phyloP scores from a whole-genome alignment of 768 basidiomycete species.

The Kockovaella imperatae region DNA sequence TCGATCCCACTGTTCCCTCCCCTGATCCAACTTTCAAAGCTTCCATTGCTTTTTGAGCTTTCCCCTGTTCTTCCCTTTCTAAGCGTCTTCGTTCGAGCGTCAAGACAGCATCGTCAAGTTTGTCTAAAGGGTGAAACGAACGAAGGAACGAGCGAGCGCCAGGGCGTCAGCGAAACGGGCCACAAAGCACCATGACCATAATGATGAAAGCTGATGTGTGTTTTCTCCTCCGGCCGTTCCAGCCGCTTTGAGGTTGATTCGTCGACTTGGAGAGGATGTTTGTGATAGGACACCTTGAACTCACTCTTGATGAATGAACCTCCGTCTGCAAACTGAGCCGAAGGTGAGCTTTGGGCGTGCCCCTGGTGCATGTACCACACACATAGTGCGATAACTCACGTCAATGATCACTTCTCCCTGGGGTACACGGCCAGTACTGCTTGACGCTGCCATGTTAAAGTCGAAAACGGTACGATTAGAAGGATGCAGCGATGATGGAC shows the following conservation, averaged over 20 bases:
- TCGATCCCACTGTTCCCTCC: background rate
- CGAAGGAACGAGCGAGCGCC: no score
- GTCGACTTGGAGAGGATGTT: background rate
- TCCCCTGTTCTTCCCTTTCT: constrained; percentile 28
- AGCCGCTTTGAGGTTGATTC: background rate
- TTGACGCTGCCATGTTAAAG: no score
- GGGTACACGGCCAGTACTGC: constrained; percentile 32
- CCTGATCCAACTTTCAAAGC: constrained; percentile 22
- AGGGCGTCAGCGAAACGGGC: no score
- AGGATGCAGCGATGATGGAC: no score
- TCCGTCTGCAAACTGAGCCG: constrained; percentile 35
- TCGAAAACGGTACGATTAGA: no score
- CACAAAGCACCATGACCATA: no score
- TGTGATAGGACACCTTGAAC: no score
- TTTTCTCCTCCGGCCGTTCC: background rate
- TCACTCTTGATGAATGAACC: constrained; percentile 36
- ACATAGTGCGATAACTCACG: constrained; percentile 25
- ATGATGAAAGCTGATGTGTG: no score
- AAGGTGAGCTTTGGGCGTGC: constrained; percentile 1
- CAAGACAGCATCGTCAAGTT: constrained; percentile 32
- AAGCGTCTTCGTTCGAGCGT: constrained; percentile 26
- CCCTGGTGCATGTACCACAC: background rate
- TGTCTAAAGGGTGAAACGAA: constrained; percentile 11
- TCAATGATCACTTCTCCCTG: constrained; percentile 40
- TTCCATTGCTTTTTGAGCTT: constrained; percentile 33